Evolutionary conservation across 2,329 filamentous ascomycete species (phyloP).

Genomic region (Aspergillus sp.): DNA sequence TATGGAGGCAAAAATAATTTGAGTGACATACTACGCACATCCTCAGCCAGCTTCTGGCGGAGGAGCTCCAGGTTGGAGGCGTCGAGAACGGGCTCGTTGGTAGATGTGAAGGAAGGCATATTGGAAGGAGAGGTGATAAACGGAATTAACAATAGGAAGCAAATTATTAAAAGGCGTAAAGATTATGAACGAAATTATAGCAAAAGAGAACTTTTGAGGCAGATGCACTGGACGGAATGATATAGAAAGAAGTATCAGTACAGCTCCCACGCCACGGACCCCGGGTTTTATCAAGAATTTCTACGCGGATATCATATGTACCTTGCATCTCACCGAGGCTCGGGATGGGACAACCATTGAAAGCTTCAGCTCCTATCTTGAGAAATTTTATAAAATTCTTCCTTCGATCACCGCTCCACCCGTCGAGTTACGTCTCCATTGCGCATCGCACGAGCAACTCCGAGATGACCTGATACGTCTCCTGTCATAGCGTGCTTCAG

Average conservation of each 20-base stretch:
- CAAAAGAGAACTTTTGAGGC: no score
- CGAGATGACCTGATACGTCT: constrained; percentile 1
- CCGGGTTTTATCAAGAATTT: neutral
- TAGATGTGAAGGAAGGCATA: constrained; percentile 2
- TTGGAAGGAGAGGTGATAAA: neutral
- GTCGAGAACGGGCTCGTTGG: constrained; percentile 7
- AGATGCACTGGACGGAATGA: no score
- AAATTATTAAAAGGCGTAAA: neutral
- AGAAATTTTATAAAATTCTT: constrained; percentile 1
- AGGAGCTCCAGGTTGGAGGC: constrained; percentile 17
- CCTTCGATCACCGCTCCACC: neutral
- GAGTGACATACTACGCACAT: constrained; percentile 10
- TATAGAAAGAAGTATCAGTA: neutral
- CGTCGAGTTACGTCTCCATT: neutral
- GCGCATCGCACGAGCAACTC: constrained; percentile 1
- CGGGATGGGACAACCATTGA: neutral
- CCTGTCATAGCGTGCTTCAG: neutral
- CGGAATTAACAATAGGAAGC: neutral
- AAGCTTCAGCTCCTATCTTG: neutral
- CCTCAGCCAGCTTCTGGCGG: constrained; percentile 15
- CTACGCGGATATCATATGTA: neutral
- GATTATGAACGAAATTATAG: neutral
- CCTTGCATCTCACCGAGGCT: neutral
- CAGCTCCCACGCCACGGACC: neutral
- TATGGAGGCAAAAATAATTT: neutral